Conservation (phyloP, 331 rosid genomes). For the Dryas integrifolia region DNA sequence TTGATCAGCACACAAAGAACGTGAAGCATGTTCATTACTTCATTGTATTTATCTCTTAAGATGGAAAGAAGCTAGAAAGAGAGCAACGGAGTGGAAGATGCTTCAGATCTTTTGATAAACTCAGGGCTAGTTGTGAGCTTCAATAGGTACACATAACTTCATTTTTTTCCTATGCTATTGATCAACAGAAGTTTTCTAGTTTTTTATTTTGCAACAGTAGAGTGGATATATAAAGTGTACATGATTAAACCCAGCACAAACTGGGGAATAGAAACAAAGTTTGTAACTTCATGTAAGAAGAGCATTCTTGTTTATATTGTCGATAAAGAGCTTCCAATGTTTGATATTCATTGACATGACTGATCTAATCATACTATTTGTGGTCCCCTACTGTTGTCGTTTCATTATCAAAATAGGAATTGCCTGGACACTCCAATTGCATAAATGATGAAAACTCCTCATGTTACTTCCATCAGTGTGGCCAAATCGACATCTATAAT, state of each 20-base stretch:
- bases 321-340: not conserved
- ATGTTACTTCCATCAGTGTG: no score
- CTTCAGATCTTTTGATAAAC: not conserved
- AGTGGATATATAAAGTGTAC: not conserved
- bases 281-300: not conserved
- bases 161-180: not conserved
- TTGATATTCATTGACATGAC: not conserved
- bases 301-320: not conserved
- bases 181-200: not conserved
- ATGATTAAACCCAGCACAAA: not conserved
- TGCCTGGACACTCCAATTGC: no score
- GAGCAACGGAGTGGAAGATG: not conserved
- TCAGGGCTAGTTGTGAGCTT: not conserved
- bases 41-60: not conserved
- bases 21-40: conserved; percentile 1
- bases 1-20: conserved; percentile 11
- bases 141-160: not conserved
- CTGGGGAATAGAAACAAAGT: not conserved
- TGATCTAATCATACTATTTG: not conserved
- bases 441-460: no score
- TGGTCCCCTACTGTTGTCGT: not conserved
- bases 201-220: not conserved
- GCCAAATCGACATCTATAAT: no score
- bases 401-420: no score
- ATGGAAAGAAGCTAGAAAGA: conserved; percentile 1